phyloP scores from a whole-genome alignment of 805 yeast genomes.

The Starmera amethionina region DNA sequence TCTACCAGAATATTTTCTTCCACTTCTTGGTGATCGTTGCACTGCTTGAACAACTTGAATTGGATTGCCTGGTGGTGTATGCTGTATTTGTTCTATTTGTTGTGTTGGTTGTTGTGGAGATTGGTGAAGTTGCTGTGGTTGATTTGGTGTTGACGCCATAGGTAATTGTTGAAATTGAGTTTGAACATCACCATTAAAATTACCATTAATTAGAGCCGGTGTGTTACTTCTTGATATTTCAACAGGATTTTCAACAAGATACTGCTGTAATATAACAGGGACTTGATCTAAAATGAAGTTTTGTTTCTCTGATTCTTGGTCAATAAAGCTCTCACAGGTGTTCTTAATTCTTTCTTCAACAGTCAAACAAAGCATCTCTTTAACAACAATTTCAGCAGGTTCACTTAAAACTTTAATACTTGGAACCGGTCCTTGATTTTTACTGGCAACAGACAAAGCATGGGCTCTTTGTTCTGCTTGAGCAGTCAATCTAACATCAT shows the following conservation, averaged over 20 bases:
- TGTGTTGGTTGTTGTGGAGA: slow-evolving; percentile 7
- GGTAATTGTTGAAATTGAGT: slow-evolving; percentile 6
- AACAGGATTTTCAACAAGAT: no score
- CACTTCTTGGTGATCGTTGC: no score
- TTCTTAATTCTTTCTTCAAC: slow-evolving; percentile 2
- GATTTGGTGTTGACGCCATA: slow-evolving; percentile 8
- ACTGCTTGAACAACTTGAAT: no score
- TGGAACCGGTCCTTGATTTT: slow-evolving; percentile 35
- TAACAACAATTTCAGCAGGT: slow-evolving; percentile 28
- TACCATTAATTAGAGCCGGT: no score
- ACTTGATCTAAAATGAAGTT: no score
- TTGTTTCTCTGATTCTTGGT: no score
- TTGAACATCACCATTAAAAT: neutral
- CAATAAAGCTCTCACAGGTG: neutral
- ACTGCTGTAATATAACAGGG: no score
- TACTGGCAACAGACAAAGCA: slow-evolving; percentile 30
- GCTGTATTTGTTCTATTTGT: slow-evolving; percentile 1
- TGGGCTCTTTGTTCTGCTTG: slow-evolving; percentile 35
- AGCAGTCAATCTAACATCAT: slow-evolving; percentile 31
- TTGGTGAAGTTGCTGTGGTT: slow-evolving; percentile 4
- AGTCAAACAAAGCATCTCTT: slow-evolving; percentile 22
- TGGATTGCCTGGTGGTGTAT: neutral
- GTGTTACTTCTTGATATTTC: slow-evolving; percentile 1
- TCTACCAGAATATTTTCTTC: no score
- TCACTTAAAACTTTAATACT: slow-evolving; percentile 35